Percentiles rank a stretch among this genome's conserved stretches.
Evolutionary conservation across 2,329 filamentous ascomycete species (phyloP).

Genomic region (Penicillium olsonii): DNA sequence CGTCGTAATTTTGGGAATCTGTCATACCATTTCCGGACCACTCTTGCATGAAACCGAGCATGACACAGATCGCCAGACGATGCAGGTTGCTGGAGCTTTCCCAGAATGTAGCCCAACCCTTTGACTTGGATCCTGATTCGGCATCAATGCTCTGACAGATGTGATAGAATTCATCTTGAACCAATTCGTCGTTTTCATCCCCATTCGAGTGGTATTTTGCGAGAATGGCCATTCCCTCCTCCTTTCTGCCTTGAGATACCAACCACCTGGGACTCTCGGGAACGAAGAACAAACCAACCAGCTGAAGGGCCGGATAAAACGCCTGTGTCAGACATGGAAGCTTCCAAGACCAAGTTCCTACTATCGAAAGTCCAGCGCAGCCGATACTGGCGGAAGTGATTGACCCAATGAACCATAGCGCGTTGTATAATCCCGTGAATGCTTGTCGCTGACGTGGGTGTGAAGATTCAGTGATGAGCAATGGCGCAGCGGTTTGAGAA

Average conservation of each 20-base stretch:
- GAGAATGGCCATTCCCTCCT: constrained; percentile 59
- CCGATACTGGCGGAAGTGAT: constrained; percentile 20
- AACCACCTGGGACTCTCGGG: constrained; percentile 67
- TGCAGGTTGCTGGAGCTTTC: constrained; percentile 19
- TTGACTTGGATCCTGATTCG: constrained; percentile 15
- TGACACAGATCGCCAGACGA: constrained; percentile 22
- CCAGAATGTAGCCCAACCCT: constrained; percentile 22
- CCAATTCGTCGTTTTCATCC: constrained; percentile 28
- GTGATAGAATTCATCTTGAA: constrained; percentile 26
- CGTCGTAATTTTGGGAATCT: no score
- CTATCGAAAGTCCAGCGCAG: constrained; percentile 17
- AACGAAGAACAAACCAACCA: constrained; percentile 54
- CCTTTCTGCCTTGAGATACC: constrained; percentile 58
- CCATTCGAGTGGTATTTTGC: constrained; percentile 61
- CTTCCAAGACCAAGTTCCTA: constrained; percentile 52
- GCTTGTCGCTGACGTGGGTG: constrained; percentile 31
- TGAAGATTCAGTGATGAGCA: constrained; percentile 33
- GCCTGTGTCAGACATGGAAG: constrained; percentile 60
- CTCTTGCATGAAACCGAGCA: constrained; percentile 26
- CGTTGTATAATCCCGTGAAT: constrained; percentile 34
- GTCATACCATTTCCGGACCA: constrained; percentile 13
- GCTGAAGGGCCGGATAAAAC: constrained; percentile 49
- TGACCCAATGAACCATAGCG: constrained; percentile 27
- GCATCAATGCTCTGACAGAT: constrained; percentile 26
- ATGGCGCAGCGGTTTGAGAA: constrained; percentile 31